Percentiles rank a stretch among this genome's conserved stretches.
Evolutionary conservation across 2,329 filamentous ascomycete genomes (phyloP).

Genomic region (Sporothrix inflata): DNA sequence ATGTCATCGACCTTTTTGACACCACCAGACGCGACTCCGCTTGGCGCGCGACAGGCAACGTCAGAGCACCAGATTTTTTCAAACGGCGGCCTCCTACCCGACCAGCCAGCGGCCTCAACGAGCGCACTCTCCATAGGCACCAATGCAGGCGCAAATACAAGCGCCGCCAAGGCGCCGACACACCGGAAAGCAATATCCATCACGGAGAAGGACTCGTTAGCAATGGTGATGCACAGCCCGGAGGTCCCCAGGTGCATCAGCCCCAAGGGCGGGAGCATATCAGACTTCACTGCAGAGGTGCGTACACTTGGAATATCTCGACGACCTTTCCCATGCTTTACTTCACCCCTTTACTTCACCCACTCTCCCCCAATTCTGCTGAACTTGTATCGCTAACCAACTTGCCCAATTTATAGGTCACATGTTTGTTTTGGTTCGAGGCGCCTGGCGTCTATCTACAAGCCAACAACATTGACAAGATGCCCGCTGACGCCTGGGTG

Average conservation of each 20-base stretch:
- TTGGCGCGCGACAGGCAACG: not conserved
- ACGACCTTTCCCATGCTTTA: not conserved
- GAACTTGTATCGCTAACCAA: conserved; percentile 10
- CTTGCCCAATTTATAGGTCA: conserved; percentile 63
- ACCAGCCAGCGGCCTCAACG: not conserved
- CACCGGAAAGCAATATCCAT: conserved; percentile 36
- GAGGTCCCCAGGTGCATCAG: conserved; percentile 78
- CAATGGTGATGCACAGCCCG: conserved; percentile 62
- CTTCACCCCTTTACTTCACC: not conserved
- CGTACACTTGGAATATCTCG: conserved; percentile 33
- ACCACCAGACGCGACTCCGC: not conserved
- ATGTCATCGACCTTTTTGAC: not conserved
- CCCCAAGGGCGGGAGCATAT: conserved; percentile 71
- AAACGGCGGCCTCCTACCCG: not conserved
- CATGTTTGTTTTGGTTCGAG: conserved; percentile 98
- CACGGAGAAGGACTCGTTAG: conserved; percentile 45
- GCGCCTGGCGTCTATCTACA: conserved; percentile 76
- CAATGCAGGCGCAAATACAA: not conserved
- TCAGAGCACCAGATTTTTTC: not conserved
- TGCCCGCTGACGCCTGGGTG: conserved; percentile 46
- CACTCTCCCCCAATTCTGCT: not conserved
- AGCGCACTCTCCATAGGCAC: not conserved
- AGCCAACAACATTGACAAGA: conserved; percentile 64
- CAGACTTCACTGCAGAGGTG: conserved; percentile 84
- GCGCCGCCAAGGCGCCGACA: not conserved